Evolutionary conservation across 805 yeast genomes (phyloP).

Genomic region (Blastobotrys terrestris): DNA sequence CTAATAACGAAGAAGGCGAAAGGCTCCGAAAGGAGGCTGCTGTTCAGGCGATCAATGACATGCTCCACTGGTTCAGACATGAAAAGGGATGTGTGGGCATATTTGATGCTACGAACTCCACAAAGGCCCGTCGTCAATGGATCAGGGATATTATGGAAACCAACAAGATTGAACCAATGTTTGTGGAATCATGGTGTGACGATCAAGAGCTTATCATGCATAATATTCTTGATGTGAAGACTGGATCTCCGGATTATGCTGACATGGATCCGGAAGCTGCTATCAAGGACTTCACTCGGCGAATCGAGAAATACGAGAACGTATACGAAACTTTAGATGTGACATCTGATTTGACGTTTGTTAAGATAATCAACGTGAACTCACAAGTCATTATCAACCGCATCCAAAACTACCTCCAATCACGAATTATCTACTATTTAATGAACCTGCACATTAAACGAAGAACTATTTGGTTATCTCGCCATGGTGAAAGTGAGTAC

Average conservation of each 20-base stretch:
- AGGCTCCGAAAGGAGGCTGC: slow-evolving; percentile 64
- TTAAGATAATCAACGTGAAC: slow-evolving; percentile 81
- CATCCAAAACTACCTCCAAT: slow-evolving; percentile 82
- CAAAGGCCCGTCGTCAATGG: slow-evolving; percentile 60
- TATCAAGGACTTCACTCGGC: slow-evolving; percentile 58
- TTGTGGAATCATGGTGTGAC: slow-evolving; percentile 87
- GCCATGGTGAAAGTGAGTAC: slow-evolving; percentile 93
- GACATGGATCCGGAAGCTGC: slow-evolving; percentile 68
- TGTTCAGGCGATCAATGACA: slow-evolving; percentile 62
- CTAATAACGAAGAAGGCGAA: slow-evolving; percentile 57
- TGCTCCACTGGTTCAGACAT: slow-evolving; percentile 79
- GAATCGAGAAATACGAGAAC: slow-evolving; percentile 69
- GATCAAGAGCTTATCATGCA: slow-evolving; percentile 70
- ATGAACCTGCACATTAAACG: slow-evolving; percentile 95
- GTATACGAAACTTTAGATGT: slow-evolving; percentile 72
- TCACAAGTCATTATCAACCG: slow-evolving; percentile 82
- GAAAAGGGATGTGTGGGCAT: slow-evolving; percentile 87
- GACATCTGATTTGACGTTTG: slow-evolving; percentile 60
- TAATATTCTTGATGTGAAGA: slow-evolving; percentile 80
- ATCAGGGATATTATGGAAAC: slow-evolving; percentile 41
- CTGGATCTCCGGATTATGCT: slow-evolving; percentile 76
- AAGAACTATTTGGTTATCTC: slow-evolving; percentile 83
- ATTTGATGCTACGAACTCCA: slow-evolving; percentile 88
- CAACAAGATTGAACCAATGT: slow-evolving; percentile 77
- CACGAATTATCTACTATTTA: slow-evolving; percentile 88